Evolutionary conservation across 495 filamentous ascomycete species (phyloP), one percentile per base, ranked within the genome.

Genomic region (Penicillium malachiteum): DNA sequence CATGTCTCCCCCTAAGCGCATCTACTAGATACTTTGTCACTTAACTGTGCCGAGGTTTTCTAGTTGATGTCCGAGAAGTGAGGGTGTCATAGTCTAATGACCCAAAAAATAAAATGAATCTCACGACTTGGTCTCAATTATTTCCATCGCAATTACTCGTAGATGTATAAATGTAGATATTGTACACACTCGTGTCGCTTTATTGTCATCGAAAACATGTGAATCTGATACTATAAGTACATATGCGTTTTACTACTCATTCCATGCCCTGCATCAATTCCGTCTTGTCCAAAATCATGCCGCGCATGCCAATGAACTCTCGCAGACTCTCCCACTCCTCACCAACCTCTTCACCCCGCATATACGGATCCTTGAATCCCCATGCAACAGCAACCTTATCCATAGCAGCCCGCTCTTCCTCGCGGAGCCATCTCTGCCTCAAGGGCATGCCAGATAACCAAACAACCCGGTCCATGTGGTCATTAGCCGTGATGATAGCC

Each of bases 1-100:
- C 77, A 97, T 98, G 95, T 93, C 88, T 72, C 93, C 93, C 56
- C 95, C 94, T 54, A 92, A 91, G 84, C 90, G 94, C 68, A 73
- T 97, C 58, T 98, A 97, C 84, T 97, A 96, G 77, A 76, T 70
- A 59, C 64, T 71, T 54, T 61, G 57, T 64, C 60, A 63, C 70
- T 71, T 63, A 43, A 62, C 57, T 61, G 62, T 64, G 69, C 66
- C 62, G 65, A 63, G 48, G 58, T 50, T 55, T 51, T 65, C 58
- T 63, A 44, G 43, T 52, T 10, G 13, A 58, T 58, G 65, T 40
- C 56, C 59, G 51, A 63, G 47, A 56, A 59, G 59, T 70, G 68
- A 66, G 64, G 68, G 67, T 57, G 64, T 66, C 63, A 61, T 74
- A 65, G 65, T 66, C 58, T 64, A 52, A 54, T 64, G 59, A 63